A percentile compares a stretch with the other conserved stretches of the same genome.
Conservation (phyloP, 495 filamentous ascomycete species). For the Penicillium ochrochloron region DNA sequence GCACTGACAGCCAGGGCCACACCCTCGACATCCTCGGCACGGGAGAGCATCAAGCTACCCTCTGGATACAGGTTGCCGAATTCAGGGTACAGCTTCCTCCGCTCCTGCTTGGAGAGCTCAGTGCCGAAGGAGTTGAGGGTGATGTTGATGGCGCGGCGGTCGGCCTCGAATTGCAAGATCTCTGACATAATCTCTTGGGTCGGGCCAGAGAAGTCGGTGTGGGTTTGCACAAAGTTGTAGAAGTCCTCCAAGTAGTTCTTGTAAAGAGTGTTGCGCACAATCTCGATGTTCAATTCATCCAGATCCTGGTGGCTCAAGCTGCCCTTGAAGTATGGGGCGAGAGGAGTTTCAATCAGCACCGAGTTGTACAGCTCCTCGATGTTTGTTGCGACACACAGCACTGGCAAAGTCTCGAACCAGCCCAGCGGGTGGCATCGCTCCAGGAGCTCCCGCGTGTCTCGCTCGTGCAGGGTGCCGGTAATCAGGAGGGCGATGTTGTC, state of each 20-base stretch:
- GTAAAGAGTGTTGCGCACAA: conserved; percentile 97
- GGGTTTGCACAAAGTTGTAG: conserved; percentile 83
- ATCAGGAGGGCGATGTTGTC: conserved; percentile 99
- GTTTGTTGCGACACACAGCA: conserved; percentile 95
- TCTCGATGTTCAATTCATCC: conserved; percentile 99
- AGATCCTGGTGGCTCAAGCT: conserved; percentile 93
- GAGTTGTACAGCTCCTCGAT: conserved; percentile 99
- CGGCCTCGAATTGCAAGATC: conserved; percentile 94
- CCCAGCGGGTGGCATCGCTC: conserved; percentile 96
- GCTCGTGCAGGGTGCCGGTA: conserved; percentile 95
- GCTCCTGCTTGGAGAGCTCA: conserved; percentile 89
- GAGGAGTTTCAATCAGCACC: conserved; percentile 92
- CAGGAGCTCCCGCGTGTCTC: conserved; percentile 93
- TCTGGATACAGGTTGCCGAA: conserved; percentile 93
- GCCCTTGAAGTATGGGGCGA: conserved; percentile 96
- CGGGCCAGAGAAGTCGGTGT: conserved; percentile 82
- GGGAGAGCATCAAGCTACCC: conserved; percentile 91
- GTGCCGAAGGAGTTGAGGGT: conserved; percentile 99
- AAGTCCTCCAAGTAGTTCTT: conserved; percentile 99
- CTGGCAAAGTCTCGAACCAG: conserved; percentile 99
- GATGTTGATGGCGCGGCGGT: conserved; percentile 97
- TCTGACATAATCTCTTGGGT: conserved; percentile 94
- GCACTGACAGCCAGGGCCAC: conserved; percentile 92
- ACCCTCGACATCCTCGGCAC: conserved; percentile 92
- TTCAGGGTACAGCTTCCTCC: conserved; percentile 93